Percentiles rank a stretch among this genome's conserved stretches.
phyloP scores from a whole-genome alignment of 345 rosid species.

The Erysimum cheiranthoides region DNA sequence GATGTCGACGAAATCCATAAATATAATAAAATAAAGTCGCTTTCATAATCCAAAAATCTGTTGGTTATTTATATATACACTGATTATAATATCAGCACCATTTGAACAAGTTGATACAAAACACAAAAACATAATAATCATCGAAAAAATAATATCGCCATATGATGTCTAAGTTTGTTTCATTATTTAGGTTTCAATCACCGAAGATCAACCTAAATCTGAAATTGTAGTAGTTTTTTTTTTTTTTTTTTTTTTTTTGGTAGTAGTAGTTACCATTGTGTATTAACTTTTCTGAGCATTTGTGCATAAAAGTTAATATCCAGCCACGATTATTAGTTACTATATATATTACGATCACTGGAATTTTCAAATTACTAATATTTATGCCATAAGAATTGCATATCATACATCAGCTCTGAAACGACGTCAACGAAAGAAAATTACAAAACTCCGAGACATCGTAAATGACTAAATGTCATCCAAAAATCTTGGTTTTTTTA shows the following conservation, averaged over 20 bases:
- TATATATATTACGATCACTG: background rate
- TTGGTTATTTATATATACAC: background rate
- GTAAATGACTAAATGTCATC: background rate
- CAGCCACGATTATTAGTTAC: background rate
- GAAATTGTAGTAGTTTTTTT: background rate
- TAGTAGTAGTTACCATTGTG: background rate
- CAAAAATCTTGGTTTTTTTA: background rate
- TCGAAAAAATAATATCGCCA: background rate
- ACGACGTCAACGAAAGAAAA: background rate
- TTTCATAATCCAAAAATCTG: background rate
- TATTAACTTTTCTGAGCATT: background rate
- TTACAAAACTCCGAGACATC: background rate
- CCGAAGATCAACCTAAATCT: background rate
- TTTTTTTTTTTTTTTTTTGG: no score
- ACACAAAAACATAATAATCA: background rate
- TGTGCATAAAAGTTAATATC: background rate
- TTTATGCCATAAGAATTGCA: no score
- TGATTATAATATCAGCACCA: background rate
- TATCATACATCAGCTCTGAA: no score
- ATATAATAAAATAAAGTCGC: background rate
- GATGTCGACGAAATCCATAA: constrained; percentile 26
- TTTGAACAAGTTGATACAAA: background rate
- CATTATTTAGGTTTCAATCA: background rate
- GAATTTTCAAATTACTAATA: background rate
- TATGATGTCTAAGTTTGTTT: background rate